These are phyloP conservation scores for Ceratocystis cubensis DNA, from an alignment of 2,329 filamentous ascomycete species.

Conservation along the genomic window DNA sequence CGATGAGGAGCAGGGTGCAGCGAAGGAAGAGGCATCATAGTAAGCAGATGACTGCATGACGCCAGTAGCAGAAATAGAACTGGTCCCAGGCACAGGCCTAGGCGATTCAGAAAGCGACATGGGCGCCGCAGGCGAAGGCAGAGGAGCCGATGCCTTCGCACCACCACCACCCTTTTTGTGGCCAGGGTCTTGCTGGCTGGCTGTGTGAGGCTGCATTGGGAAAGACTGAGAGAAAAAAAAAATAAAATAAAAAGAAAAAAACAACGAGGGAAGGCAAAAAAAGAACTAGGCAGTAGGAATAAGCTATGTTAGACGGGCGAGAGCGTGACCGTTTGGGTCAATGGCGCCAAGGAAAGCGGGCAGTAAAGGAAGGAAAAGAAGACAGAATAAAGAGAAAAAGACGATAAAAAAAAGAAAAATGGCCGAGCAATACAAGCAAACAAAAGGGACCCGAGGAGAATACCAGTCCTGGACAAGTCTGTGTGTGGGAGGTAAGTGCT, in stretches of 20 bases:
- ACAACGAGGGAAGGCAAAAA: background rate
- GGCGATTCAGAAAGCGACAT: conserved; percentile 3
- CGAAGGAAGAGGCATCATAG: conserved; percentile 1
- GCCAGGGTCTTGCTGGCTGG: conserved; percentile 12
- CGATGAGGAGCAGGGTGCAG: conserved; percentile 10
- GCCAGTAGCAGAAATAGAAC: conserved; percentile 17
- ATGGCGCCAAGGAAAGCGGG: background rate
- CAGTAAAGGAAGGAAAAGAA: background rate
- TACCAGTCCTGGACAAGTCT: no score
- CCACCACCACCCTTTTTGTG: conserved; percentile 10
- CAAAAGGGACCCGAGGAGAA: background rate
- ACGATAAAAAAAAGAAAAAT: background rate
- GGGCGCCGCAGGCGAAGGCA: conserved; percentile 2
- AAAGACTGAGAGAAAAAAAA: background rate
- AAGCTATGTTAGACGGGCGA: no score
- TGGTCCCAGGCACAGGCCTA: conserved; percentile 4
- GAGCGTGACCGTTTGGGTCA: background rate
- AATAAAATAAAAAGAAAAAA: background rate
- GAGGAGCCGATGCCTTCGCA: conserved; percentile 2
- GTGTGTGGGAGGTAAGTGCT: no score
- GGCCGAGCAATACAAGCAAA: background rate
- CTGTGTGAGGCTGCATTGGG: conserved; percentile 15
- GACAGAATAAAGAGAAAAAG: background rate
- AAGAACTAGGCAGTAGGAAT: background rate
- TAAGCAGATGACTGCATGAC: conserved; percentile 13